Base-by-base conservation (phyloP, 345 rosid genomes). In the Reutealis trisperma region DNA sequence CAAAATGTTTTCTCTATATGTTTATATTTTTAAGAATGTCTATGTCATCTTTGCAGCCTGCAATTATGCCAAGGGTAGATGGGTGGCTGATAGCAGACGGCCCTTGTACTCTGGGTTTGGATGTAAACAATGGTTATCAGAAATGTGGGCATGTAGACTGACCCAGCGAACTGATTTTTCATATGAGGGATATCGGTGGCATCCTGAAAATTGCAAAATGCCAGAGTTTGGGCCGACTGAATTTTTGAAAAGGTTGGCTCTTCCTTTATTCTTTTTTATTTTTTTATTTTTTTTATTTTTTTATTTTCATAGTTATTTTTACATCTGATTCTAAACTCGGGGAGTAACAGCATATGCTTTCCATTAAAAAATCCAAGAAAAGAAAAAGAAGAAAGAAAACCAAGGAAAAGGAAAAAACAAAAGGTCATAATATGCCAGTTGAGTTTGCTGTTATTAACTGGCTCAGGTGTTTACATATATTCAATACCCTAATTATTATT, bases 101-200 rank as follows among this genome's bases (percentile, higher is more conserved):
- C 84, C 81, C 16, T 58, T 78, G 64, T 82, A 82, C 49, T 77
- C 78, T 72, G 84, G 84, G 19, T 57, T 55, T 77, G 37, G 64
- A 62, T 81, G 80, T 77, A 81, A 82, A 19, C 81, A 78, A 52
- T 78, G 84, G 84, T 55, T 78, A 63, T 77, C 81, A 2, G 81
- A 75, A 68, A 82, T 78, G 81, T 82, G 84, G 79, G 81, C 81
- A 9, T 82, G 81, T 27, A 78, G 82, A 66, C 72, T 75, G 30
- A 77, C 76, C 11, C 81, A 64, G 27, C 73, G 79, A 16, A 84
- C 85, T 4, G 97, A 91, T 68, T 94, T 93, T 78, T 87, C 97
- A 2, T 94, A 83, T 0, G 98, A 94, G 77, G 75, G 86, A 78
- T 89, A 86, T 69, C 84, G 92, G 22, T 94, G 98, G 95, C 94